These are phyloP conservation scores for Penicillium thymicola DNA, from an alignment of 2,329 filamentous ascomycete genomes.

Conservation along the genomic window DNA sequence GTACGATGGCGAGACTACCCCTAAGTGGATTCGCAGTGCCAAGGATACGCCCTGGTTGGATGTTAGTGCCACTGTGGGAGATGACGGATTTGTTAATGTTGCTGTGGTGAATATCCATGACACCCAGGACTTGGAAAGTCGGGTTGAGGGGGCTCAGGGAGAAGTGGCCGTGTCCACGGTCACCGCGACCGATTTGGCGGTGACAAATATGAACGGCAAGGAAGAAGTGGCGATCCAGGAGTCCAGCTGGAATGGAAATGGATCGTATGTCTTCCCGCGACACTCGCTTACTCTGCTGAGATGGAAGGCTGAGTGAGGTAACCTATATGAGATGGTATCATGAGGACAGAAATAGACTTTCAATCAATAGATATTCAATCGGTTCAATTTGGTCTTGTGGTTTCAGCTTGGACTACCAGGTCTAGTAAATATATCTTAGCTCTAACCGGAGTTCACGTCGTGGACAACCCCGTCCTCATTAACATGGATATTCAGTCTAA, in stretches of 20 bases:
- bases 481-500: slow-evolving; percentile 45
- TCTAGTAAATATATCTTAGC: not conserved
- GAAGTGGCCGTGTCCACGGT: slow-evolving; percentile 62
- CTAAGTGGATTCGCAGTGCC: slow-evolving; percentile 40
- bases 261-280: slow-evolving; percentile 63
- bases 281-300: slow-evolving; percentile 67
- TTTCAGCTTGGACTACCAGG: no score
- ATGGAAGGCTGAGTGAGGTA: slow-evolving; percentile 43
- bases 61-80: slow-evolving; percentile 41
- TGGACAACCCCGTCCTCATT: slow-evolving; percentile 44
- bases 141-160: slow-evolving; percentile 55
- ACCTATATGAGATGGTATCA: not conserved
- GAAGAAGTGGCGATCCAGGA: slow-evolving; percentile 62
- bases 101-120: slow-evolving; percentile 72
- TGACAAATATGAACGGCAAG: slow-evolving; percentile 61
- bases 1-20: slow-evolving; percentile 58
- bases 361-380: not conserved
- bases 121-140: slow-evolving; percentile 56
- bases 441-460: slow-evolving; percentile 42
- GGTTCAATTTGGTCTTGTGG: not conserved
- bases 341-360: not conserved
- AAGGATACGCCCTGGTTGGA: slow-evolving; percentile 64
- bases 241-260: slow-evolving; percentile 62
- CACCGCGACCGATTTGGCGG: slow-evolving; percentile 54
- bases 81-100: slow-evolving; percentile 61